A percentile compares a stretch with the other conserved stretches of the same genome.
These are phyloP conservation scores for Linderina pennispora DNA, from an alignment of 192 early-diverging fungal genomes.

Conservation along the genomic window DNA sequence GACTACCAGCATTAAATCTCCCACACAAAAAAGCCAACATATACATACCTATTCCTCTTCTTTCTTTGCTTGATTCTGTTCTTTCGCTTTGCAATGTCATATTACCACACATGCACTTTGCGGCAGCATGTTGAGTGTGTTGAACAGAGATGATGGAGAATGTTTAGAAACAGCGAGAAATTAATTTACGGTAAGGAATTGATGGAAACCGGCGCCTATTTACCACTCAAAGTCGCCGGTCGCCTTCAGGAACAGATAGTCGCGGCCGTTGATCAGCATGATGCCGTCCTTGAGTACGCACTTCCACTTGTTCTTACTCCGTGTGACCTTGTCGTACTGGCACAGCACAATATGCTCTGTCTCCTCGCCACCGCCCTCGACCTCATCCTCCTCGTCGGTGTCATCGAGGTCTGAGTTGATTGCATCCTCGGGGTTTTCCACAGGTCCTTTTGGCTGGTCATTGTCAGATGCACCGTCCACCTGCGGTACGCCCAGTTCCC, in stretches of 20 bases:
- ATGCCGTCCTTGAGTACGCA: constrained; percentile 96
- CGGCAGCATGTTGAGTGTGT: too few relatives aligned
- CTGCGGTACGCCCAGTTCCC: constrained; percentile 14
- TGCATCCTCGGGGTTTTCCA: constrained; percentile 50
- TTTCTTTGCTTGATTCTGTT: neutral
- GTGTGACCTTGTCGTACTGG: constrained; percentile 77
- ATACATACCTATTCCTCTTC: neutral
- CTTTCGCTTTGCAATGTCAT: neutral
- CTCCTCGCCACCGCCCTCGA: constrained; percentile 55
- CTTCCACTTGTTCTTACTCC: constrained; percentile 99
- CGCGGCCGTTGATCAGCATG: constrained; percentile 88
- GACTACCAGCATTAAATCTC: constrained; percentile 17
- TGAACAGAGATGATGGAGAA: too few relatives aligned
- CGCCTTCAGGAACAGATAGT: constrained; percentile 91
- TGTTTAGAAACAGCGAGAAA: constrained; percentile 1
- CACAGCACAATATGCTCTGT: constrained; percentile 70
- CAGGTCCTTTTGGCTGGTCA: constrained; percentile 22
- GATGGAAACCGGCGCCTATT: constrained; percentile 1
- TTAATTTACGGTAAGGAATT: neutral
- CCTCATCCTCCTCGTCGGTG: constrained; percentile 61
- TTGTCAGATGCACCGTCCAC: constrained; percentile 38
- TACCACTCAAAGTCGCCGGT: constrained; percentile 98
- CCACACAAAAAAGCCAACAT: neutral
- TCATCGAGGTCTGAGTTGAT: constrained; percentile 75
- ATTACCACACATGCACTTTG: too few relatives aligned